These are phyloP conservation scores for Suaeda aralocaspica DNA, from an alignment of 148 eudicot species.

Conservation along the genomic window DNA sequence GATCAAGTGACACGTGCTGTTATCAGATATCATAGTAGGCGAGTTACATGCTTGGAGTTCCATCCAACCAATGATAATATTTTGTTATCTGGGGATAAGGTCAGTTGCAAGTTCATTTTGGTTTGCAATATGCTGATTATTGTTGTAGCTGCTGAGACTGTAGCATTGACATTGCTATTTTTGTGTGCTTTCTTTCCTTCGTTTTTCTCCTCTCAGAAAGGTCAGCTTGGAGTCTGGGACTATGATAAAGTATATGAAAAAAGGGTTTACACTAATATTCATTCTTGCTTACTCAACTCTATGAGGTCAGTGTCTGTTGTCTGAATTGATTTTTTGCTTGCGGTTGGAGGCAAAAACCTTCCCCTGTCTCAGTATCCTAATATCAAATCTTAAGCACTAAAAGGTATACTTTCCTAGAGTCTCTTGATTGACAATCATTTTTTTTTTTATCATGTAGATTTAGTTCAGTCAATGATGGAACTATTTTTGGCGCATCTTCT, in stretches of 20 bases:
- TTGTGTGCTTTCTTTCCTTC: background rate
- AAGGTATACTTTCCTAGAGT: background rate
- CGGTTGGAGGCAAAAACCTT: background rate
- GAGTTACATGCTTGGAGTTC: constrained; percentile 93
- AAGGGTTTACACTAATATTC: constrained; percentile 81
- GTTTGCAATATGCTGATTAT: background rate
- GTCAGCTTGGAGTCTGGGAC: constrained; percentile 99
- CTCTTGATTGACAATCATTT: background rate
- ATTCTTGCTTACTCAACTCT: constrained; percentile 74
- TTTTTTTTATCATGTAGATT: constrained; percentile 45
- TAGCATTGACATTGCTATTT: background rate
- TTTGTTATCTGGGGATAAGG: constrained; percentile 96
- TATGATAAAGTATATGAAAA: constrained; percentile 72
- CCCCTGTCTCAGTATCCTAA: background rate
- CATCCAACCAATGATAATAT: constrained; percentile 82
- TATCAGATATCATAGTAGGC: constrained; percentile 84
- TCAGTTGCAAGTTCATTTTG: constrained; percentile 22
- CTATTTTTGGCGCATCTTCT: constrained; percentile 80
- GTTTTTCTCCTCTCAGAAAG: constrained; percentile 53
- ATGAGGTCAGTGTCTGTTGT: constrained; percentile 55
- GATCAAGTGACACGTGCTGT: constrained; percentile 83
- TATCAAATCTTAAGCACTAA: too few species aligned
- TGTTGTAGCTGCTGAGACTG: background rate
- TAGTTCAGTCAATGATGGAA: constrained; percentile 68
- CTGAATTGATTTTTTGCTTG: background rate